These are phyloP conservation scores for Hypoxylon sp. DNA, from an alignment of 2,329 filamentous ascomycete species.

Conservation along the genomic window DNA sequence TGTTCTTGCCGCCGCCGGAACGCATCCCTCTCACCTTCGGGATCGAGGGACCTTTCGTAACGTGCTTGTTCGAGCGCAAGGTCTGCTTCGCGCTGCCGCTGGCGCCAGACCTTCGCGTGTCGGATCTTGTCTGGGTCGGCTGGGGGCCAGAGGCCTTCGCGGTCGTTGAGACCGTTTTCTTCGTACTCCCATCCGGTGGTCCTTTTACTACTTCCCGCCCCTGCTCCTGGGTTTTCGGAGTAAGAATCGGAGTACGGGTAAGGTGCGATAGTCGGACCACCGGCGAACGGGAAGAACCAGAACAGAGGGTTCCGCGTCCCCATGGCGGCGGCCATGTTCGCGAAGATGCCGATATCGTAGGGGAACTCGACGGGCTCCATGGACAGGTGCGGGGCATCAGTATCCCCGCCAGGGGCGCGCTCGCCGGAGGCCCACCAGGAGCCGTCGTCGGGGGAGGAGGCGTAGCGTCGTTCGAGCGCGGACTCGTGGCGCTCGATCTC, in stretches of 20 bases:
- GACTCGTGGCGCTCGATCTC: conserved; percentile 75
- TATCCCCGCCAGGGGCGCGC: conserved; percentile 43
- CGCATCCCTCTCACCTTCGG: conserved; percentile 62
- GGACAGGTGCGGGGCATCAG: conserved; percentile 59
- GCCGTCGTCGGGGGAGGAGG: conserved; percentile 48
- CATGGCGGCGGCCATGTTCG: conserved; percentile 82
- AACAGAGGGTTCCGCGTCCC: conserved; percentile 73
- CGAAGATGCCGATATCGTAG: conserved; percentile 82
- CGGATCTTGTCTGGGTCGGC: conserved; percentile 72
- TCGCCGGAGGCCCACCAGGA: conserved; percentile 55
- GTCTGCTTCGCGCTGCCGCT: conserved; percentile 53
- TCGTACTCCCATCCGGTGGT: conserved; percentile 71
- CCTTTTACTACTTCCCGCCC: conserved; percentile 43
- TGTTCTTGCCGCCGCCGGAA: conserved; percentile 65
- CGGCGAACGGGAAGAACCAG: conserved; percentile 79
- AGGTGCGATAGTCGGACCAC: conserved; percentile 60
- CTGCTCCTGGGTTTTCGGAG: background rate
- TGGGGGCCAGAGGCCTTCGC: conserved; percentile 72
- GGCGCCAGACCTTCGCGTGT: conserved; percentile 54
- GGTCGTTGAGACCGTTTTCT: conserved; percentile 82
- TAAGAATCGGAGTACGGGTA: conserved; percentile 32
- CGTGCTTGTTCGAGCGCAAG: conserved; percentile 45
- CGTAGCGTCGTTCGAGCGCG: conserved; percentile 62
- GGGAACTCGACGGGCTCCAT: conserved; percentile 81
- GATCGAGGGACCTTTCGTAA: conserved; percentile 40